Percentiles rank a stretch among this genome's conserved stretches.
These are phyloP conservation scores for Boechera retrofracta DNA, from an alignment of 345 rosid species.

Conservation along the genomic window DNA sequence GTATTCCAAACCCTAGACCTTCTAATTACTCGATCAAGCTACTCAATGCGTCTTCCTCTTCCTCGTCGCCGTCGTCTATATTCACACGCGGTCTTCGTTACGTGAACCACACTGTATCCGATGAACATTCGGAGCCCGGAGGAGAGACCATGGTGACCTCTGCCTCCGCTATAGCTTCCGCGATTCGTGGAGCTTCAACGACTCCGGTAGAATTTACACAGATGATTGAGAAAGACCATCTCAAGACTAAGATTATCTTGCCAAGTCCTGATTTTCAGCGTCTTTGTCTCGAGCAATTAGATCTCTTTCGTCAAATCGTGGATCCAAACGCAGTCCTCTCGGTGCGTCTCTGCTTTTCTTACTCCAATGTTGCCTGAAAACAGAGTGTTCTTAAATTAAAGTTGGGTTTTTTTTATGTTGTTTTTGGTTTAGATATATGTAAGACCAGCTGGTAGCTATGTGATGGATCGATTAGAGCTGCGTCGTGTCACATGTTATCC, in stretches of 20 bases:
- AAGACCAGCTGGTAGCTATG: conserved; percentile 95
- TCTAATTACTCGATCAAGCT: conserved; percentile 44
- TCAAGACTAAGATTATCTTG: conserved; percentile 59
- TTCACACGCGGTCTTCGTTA: conserved; percentile 51
- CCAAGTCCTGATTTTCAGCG: conserved; percentile 85
- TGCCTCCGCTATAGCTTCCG: conserved; percentile 78
- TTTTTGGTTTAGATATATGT: conserved; percentile 64
- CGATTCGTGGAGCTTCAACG: conserved; percentile 66
- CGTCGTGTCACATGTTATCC: conserved; percentile 75
- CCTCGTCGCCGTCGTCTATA: conserved; percentile 43
- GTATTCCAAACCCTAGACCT: conserved; percentile 37
- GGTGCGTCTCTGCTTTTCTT: conserved; percentile 44
- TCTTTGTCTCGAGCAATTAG: conserved; percentile 78
- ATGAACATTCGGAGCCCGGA: conserved; percentile 42
- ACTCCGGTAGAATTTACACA: conserved; percentile 81
- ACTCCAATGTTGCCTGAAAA: not conserved
- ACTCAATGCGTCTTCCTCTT: conserved; percentile 41
- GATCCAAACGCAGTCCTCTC: conserved; percentile 77
- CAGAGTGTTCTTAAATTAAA: not conserved
- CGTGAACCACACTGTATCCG: conserved; percentile 53
- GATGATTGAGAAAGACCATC: conserved; percentile 59
- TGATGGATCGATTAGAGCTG: conserved; percentile 90
- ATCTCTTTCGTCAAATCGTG: conserved; percentile 79
- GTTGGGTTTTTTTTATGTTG: not conserved
- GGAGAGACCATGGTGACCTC: conserved; percentile 54